These are phyloP conservation scores for Theobroma cacao DNA, from an alignment of 345 rosid species.

Conservation along the genomic window DNA sequence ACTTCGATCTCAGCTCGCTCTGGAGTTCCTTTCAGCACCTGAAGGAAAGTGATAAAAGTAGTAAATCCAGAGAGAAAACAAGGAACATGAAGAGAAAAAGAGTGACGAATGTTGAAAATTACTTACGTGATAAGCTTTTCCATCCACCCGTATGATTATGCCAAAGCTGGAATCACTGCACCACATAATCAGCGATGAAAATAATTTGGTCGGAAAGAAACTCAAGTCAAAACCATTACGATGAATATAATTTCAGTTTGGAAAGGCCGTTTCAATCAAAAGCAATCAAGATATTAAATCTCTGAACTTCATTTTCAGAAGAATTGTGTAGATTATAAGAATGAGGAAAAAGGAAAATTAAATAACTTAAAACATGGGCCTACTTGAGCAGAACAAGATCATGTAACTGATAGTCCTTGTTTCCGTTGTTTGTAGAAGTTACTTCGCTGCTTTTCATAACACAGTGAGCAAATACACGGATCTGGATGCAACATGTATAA, in stretches of 20 bases:
- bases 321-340: not conserved
- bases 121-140: conserved; percentile 79
- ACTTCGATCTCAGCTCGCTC: conserved; percentile 75
- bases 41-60: not conserved
- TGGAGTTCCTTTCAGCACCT: conserved; percentile 72
- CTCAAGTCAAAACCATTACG: not conserved
- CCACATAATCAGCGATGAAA: conserved; percentile 3
- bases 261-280: not conserved
- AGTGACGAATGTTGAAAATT: not conserved
- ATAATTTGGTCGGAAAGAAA: no score
- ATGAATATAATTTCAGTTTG: not conserved
- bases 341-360: not conserved
- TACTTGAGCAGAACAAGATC: conserved; percentile 89
- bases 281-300: no score
- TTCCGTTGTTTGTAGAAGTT: conserved; percentile 66
- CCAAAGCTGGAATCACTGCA: conserved; percentile 82
- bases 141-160: conserved; percentile 79
- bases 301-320: not conserved
- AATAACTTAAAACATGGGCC: conserved; percentile 15
- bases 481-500: conserved; percentile 31
- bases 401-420: conserved; percentile 74
- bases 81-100: not conserved
- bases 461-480: conserved; percentile 82
- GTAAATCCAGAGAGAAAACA: not conserved
- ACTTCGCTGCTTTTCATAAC: conserved; percentile 94